These are phyloP conservation scores for Barnettozyma californica DNA, from an alignment of 805 yeast genomes.

Conservation along the genomic window DNA sequence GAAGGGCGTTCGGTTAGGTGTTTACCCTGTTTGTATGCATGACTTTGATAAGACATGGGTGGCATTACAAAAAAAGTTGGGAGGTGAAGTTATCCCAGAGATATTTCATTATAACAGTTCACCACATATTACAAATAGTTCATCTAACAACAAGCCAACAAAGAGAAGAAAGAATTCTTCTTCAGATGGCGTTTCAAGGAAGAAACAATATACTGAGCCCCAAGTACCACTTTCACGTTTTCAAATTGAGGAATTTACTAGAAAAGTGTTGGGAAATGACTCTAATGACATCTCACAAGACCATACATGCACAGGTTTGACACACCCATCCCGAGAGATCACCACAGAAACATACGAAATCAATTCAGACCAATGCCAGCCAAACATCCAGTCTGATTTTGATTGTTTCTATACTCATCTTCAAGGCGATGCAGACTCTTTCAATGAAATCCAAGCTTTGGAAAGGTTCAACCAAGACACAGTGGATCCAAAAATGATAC, in stretches of 20 bases:
- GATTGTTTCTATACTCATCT: background rate
- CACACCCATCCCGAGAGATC: background rate
- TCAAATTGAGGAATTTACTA: background rate
- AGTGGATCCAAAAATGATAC: background rate
- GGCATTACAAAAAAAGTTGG: background rate
- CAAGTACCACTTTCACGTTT: background rate
- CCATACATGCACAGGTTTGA: background rate
- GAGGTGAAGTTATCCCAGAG: background rate
- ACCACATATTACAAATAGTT: background rate
- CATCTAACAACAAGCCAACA: background rate
- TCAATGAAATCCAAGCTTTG: background rate
- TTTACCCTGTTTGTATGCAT: background rate
- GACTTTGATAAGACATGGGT: background rate
- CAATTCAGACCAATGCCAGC: background rate
- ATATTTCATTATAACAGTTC: background rate
- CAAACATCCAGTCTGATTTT: background rate
- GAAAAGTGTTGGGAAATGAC: background rate
- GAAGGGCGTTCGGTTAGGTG: background rate
- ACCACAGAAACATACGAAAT: background rate
- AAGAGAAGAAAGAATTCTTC: conserved; percentile 1
- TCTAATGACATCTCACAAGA: background rate
- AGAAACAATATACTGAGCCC: background rate
- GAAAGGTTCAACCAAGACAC: background rate
- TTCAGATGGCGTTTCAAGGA: background rate
- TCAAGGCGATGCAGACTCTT: background rate